These are phyloP conservation scores for Solanum dulcamara DNA, from an alignment of 257 asterid genomes.

Conservation along the genomic window DNA sequence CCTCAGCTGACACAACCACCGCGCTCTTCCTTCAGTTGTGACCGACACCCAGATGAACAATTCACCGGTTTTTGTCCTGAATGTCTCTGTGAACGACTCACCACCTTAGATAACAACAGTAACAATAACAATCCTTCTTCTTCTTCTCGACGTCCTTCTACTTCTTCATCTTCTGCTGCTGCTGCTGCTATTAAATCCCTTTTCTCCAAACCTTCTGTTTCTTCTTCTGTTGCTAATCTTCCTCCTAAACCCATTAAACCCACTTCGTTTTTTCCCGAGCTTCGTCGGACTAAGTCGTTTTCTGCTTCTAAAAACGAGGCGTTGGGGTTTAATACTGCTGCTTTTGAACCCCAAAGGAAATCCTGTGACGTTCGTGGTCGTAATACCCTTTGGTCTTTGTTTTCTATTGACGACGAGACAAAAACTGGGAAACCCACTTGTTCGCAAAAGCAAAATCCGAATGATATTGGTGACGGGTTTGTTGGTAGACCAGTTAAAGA, in stretches of 20 bases:
- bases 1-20: slow-evolving; percentile 50
- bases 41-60: slow-evolving; percentile 54
- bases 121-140: slow-evolving; percentile 18
- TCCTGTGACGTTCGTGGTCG: slow-evolving; percentile 63
- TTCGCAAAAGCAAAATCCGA: not conserved
- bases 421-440: slow-evolving; percentile 8
- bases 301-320: slow-evolving; percentile 65
- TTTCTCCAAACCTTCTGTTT: slow-evolving; percentile 22
- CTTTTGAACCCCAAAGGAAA: slow-evolving; percentile 56
- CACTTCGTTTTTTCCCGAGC: slow-evolving; percentile 32
- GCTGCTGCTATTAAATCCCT: slow-evolving; percentile 53
- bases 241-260: slow-evolving; percentile 27
- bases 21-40: slow-evolving; percentile 56
- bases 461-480: not conserved
- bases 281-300: slow-evolving; percentile 51
- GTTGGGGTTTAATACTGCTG: slow-evolving; percentile 16
- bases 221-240: slow-evolving; percentile 13
- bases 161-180: slow-evolving; percentile 50
- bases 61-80: slow-evolving; percentile 63
- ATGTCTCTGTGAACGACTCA: slow-evolving; percentile 67
- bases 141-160: slow-evolving; percentile 52
- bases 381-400: slow-evolving; percentile 42
- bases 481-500: slow-evolving; percentile 37
- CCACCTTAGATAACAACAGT: slow-evolving; percentile 40
- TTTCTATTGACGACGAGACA: slow-evolving; percentile 26